Percentiles rank a stretch among this genome's conserved stretches.
These are phyloP conservation scores for Pleurotus ostreatus DNA, from an alignment of 768 basidiomycete species.

Conservation along the genomic window DNA sequence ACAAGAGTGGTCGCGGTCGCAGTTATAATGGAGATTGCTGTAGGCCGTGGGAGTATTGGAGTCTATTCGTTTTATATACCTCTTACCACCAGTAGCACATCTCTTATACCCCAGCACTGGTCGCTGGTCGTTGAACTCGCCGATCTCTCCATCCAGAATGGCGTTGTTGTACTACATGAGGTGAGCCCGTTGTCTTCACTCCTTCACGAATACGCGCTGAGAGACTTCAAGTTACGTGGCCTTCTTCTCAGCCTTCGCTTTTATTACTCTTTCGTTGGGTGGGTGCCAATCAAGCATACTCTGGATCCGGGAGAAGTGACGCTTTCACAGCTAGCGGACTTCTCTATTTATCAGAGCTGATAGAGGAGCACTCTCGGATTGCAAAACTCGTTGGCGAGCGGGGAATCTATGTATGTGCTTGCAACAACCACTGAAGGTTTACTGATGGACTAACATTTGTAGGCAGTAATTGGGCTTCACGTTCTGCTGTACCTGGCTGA, in stretches of 20 bases:
- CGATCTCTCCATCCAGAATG: conserved; percentile 28
- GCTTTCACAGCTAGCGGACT: conserved; percentile 76
- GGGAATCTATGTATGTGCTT: conserved; percentile 77
- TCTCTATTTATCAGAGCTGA: conserved; percentile 90
- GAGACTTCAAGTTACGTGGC: conserved; percentile 62
- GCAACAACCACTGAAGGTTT: not conserved
- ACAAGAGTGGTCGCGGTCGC: not conserved
- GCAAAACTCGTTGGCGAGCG: conserved; percentile 84
- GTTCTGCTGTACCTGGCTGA: conserved; percentile 75
- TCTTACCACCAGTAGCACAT: no score
- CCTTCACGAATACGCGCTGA: conserved; percentile 8
- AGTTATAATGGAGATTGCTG: not conserved
- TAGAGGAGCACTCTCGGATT: conserved; percentile 85
- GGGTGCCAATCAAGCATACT: conserved; percentile 19
- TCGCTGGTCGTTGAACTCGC: no score
- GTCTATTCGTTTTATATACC: no score
- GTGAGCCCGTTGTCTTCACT: conserved; percentile 26
- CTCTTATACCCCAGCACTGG: no score
- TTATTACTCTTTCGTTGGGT: conserved; percentile 92
- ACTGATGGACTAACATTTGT: conserved; percentile 10
- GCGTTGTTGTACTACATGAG: conserved; percentile 59
- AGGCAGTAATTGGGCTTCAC: conserved; percentile 82
- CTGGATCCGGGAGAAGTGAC: conserved; percentile 7
- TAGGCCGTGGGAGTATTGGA: no score
- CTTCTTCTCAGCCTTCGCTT: conserved; percentile 73